Evolutionary conservation across 1,284 basidiomycete genomes (phyloP), one percentile per base, ranked within the genome.

Genomic region (Lignosus rhinocerotis): DNA sequence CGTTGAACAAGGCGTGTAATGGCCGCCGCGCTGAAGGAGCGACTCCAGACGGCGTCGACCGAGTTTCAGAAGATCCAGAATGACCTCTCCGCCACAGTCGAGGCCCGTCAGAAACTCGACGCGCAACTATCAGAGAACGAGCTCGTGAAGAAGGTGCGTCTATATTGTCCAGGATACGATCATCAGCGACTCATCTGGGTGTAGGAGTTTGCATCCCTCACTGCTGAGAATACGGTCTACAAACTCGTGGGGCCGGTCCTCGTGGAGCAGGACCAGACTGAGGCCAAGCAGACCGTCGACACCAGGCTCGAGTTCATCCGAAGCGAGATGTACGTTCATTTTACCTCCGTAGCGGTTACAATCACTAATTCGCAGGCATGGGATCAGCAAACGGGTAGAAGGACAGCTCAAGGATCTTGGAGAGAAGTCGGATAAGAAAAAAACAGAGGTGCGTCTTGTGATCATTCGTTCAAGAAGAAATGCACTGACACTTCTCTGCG

Each of bases 161-260:
- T 16, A 11, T 16, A 19, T 16, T 25, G 25, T 12, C 47, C 21
- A 7, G 31, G 16, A 1, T 30, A 10, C 10, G n/a, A 7, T 19
- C 10, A 36, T 31, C 17, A 30, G 14, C 25, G n/a, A 4, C 4
- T 25, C 25, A 25, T 25, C 25, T 25, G 25, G 5, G 16, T 58
- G 16, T 73, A 96, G 93, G 96, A 98, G 76, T 95, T 98, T 69
- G 75, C 78, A n/a, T 76, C 78, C 30, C 75, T 98, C 56, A 90
- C 88, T 49, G 76, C 86, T 1, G 83, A 87, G 63, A 97, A 96
- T 69, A 84, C 82, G 8, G 84, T 99, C 8, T 99, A 90, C 80
- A 99, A 99, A 77, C 85, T 94, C 47, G 84, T 97, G 46, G 97
- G 96, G 0, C 93, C 94, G 1, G 90, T 95, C 1, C 83, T 99